Base-by-base conservation (phyloP, 306 rosid genomes). In the Cucumis hystrix region DNA sequence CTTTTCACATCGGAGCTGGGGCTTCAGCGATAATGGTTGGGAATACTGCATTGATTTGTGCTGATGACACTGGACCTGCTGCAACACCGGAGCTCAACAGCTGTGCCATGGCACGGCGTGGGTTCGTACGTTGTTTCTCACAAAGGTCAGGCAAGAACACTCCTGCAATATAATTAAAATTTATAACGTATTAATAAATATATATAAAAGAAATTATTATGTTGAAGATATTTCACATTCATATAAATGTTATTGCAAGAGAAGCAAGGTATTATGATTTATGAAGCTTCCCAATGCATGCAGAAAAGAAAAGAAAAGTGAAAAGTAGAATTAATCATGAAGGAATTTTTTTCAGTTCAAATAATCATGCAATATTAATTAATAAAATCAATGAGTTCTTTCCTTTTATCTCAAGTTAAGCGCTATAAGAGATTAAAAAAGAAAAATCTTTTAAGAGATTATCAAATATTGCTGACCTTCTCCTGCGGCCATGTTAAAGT, bases 141-240 rank as follows among this genome's bases (percentile, higher is more conserved):
- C 97, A 93, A 0, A 91, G 87, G 43, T 91, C 90, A 0, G 97
- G 90, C 78, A 93, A 87, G 66, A 86, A 83, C 16, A 89, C 97
- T 12, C 81, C 81, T 78, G 76, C 40, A 54, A n/a, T 41, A 41
- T 41, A 2, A 75, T 8, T 25, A 15, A 12, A 7, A 12, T 47
- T 11, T 45, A 45, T 2, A 3, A 10, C 9, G 7, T 41, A 41
- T 43, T 43, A 43, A 30, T 30, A 30, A 30, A 37, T 37, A 37
- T 37, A 37, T 37, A 40, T 40, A 8, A 40, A 1, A 8, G 7
- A 1, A 40, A 40, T 23, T 23, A 23, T 23, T 23, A 23, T 23
- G 25, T 23, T 23, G 25, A 23, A 23, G 25, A 23, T 23, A 23
- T 23, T 23, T 23, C 25, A 23, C 1, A 23, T 23, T 23, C 25